Base-by-base conservation (phyloP, 192 early-diverging fungal species). In the Dissophora globulifera region DNA sequence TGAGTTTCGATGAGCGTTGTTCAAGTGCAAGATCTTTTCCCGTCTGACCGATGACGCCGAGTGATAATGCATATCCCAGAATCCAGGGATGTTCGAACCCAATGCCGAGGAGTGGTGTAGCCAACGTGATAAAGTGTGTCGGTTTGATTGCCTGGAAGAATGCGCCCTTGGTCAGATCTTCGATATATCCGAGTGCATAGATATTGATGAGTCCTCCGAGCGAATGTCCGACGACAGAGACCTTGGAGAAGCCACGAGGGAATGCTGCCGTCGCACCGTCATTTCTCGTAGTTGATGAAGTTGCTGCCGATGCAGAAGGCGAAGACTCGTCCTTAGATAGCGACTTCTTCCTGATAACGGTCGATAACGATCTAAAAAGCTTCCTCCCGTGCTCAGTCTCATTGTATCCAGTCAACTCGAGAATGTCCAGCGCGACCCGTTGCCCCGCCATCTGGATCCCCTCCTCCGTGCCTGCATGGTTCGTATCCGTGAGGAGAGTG, bases 221-320 rank as follows among this genome's bases (percentile, higher is more conserved):
- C 6, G 84, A 85, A 46, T 85, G 84, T 20, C 84, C 84, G 9
- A 83, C 69, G n/a, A 85, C 61, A 1, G 81, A 83, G 8, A 85
- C 49, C 20, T 69, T 70, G 31, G 80, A 67, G 45, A 74, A 55
- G 0, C 64, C 68, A 25, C 58, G 59, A 49, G 67, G 60, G 42
- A 63, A 57, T 20, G 8, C 19, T 30, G 17, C 31, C 16, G 35
- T 26, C 29, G 19, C 50, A 38, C n/a, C 53, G 40, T 60, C 26
- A 30, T 40, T 53, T 50, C 32, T 49, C 20, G 38, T 23, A 26
- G 30, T 56, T 33, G 63, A 17, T 41, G 56, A 8, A 49, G 20
- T n/a, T 47, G 49, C 4, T 15, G 17, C n/a, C 22, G 60, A n/a
- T 55, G 32, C 9, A 17, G 68, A 33, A n/a, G 9, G 8, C 33